Evolutionary conservation across 75 land plant genomes (phyloP).

Genomic region (Picea sitchensis): DNA sequence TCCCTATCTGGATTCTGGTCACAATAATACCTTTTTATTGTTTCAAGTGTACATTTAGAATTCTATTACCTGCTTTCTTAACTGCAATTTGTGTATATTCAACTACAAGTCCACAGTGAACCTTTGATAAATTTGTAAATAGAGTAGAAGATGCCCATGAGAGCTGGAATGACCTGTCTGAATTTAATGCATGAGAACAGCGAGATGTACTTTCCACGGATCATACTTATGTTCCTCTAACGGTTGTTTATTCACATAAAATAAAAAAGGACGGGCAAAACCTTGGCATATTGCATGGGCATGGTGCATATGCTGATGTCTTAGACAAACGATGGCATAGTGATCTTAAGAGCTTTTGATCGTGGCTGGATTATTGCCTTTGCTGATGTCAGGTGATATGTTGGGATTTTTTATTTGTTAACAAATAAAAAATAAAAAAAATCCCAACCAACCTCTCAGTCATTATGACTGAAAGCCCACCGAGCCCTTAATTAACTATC

Average conservation of each 20-base stretch:
- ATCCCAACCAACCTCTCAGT: no score
- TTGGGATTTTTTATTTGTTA: neutral
- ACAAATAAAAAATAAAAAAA: neutral
- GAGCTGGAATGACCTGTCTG: constrained; percentile 70
- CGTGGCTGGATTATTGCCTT: constrained; percentile 95
- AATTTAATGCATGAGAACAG: constrained; percentile 75
- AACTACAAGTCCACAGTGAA: no score
- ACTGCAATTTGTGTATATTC: no score
- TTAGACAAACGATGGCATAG: constrained; percentile 79
- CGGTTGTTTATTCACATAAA: constrained; percentile 62
- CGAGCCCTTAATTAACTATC: no score
- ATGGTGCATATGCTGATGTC: constrained; percentile 91
- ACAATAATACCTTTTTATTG: no score
- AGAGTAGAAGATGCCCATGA: constrained; percentile 11
- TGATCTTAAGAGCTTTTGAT: constrained; percentile 85
- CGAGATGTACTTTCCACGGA: constrained; percentile 57
- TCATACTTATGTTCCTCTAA: constrained; percentile 67
- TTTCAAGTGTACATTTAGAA: neutral
- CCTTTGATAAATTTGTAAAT: no score
- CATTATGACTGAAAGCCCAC: no score
- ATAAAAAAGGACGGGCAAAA: constrained; percentile 31
- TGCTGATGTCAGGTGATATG: constrained; percentile 89
- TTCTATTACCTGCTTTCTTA: no score
- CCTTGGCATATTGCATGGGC: constrained; percentile 82
- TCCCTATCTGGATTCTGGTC: no score